Evolutionary conservation across 2,329 filamentous ascomycete genomes (phyloP).

Genomic region (Aspergillus arachidicola): DNA sequence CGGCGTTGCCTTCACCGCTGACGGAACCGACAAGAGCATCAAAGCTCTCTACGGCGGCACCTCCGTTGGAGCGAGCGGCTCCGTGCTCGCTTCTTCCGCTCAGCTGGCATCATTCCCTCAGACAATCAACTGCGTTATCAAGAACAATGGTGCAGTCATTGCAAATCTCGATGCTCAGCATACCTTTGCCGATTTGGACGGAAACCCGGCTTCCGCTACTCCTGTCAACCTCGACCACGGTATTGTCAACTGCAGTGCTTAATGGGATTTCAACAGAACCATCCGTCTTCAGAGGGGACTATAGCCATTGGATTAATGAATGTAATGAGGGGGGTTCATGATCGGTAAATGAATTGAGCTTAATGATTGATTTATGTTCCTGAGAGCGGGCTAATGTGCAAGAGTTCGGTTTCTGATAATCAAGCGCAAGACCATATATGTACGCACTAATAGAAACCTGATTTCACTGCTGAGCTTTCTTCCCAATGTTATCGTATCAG

Average conservation of each 20-base stretch:
- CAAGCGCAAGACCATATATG: not conserved
- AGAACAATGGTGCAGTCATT: conserved; percentile 10
- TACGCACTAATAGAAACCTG: not conserved
- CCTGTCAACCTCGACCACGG: conserved; percentile 10
- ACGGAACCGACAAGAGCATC: conserved; percentile 23
- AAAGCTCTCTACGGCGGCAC: conserved; percentile 26
- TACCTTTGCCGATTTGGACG: conserved; percentile 17
- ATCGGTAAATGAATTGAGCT: not conserved
- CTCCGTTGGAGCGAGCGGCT: conserved; percentile 20
- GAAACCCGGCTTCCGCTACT: not conserved
- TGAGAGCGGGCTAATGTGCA: not conserved
- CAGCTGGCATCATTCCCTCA: conserved; percentile 25
- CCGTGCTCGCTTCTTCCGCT: conserved; percentile 27
- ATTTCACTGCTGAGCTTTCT: not conserved
- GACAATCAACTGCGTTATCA: conserved; percentile 23
- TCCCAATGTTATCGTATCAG: not conserved
- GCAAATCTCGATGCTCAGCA: conserved; percentile 15
- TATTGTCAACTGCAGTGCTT: conserved; percentile 9
- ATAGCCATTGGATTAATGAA: not conserved
- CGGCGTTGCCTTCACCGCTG: conserved; percentile 21
- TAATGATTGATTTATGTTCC: not conserved
- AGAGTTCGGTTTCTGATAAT: not conserved
- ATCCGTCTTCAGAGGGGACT: not conserved
- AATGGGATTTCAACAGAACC: not conserved
- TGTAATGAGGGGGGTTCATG: not conserved